A percentile compares a stretch with the other conserved stretches of the same genome.
These are phyloP conservation scores for Hibiscus tridactylites DNA, from an alignment of 345 rosid species.

Conservation along the genomic window DNA sequence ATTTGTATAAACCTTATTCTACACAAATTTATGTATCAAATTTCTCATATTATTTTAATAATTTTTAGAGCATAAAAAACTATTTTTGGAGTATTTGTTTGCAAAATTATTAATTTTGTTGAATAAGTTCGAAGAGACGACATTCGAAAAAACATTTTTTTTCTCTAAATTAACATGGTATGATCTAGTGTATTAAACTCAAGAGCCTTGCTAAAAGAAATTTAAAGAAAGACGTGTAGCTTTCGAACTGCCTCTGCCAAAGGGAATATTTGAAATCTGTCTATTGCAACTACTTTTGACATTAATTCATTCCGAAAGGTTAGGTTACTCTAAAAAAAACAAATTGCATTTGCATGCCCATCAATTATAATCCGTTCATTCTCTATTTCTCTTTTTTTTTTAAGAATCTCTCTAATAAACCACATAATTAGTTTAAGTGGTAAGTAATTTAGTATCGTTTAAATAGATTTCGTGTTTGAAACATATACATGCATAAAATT, in stretches of 20 bases:
- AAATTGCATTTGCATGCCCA: not conserved
- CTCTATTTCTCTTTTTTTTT: not conserved
- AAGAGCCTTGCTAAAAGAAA: not conserved
- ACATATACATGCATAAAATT: too few relatives aligned
- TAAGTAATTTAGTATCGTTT: too few relatives aligned
- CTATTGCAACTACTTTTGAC: not conserved
- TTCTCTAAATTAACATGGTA: not conserved
- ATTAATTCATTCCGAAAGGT: not conserved
- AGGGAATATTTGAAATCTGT: not conserved
- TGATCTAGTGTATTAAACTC: not conserved
- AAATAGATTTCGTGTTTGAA: too few relatives aligned
- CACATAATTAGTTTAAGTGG: too few relatives aligned
- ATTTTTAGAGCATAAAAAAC: too few relatives aligned
- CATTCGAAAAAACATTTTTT: not conserved
- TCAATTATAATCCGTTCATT: not conserved
- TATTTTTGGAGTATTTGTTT: not conserved
- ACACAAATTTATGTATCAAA: too few relatives aligned
- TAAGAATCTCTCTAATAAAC: too few relatives aligned
- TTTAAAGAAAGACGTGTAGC: not conserved
- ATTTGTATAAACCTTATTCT: too few relatives aligned
- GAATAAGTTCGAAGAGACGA: not conserved
- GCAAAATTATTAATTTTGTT: not conserved
- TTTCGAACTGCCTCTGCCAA: not conserved
- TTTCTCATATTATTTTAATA: too few relatives aligned
- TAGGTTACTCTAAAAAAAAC: not conserved